Evolutionary conservation across 192 early-diverging fungal species (phyloP).

Genomic region (Chytriomyces hyalinus): DNA sequence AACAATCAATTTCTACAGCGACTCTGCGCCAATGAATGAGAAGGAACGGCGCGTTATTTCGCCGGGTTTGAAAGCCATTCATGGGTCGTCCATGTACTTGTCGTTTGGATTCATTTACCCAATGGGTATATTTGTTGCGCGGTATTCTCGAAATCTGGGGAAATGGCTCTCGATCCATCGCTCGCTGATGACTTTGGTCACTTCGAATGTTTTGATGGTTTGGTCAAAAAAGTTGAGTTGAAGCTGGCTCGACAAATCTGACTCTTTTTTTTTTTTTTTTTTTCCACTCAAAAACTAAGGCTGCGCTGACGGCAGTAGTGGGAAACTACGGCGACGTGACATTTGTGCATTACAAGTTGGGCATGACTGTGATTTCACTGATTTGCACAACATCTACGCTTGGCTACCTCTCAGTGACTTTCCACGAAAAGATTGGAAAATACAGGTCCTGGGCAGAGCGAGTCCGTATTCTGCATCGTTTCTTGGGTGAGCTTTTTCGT

Average conservation of each 20-base stretch:
- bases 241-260: conserved; percentile 4
- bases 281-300: conserved; percentile 1
- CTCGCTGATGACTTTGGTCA: conserved; percentile 41
- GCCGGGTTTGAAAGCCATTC: conserved; percentile 38
- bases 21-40: neutral
- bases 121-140: conserved; percentile 44
- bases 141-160: conserved; percentile 32
- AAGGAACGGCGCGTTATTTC: neutral
- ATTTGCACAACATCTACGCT: conserved; percentile 4
- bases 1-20: conserved; percentile 38
- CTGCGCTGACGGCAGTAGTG: conserved; percentile 39
- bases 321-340: conserved; percentile 32
- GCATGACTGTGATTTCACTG: conserved; percentile 28
- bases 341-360: conserved; percentile 30
- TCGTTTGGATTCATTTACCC: conserved; percentile 45
- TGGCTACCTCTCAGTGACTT: neutral
- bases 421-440: conserved; percentile 16
- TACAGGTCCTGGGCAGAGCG: conserved; percentile 10
- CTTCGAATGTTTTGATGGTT: conserved; percentile 33
- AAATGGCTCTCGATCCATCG: conserved; percentile 43
- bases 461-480: conserved; percentile 12
- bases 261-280: conserved; percentile 25
- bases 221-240: conserved; percentile 6
- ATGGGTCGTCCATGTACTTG: conserved; percentile 37
- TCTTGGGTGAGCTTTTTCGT: neutral